Evolutionary conservation across 2,329 filamentous ascomycete species (phyloP), one percentile per base, ranked within the genome.

Genomic region (Trichoderma oligosporum): DNA sequence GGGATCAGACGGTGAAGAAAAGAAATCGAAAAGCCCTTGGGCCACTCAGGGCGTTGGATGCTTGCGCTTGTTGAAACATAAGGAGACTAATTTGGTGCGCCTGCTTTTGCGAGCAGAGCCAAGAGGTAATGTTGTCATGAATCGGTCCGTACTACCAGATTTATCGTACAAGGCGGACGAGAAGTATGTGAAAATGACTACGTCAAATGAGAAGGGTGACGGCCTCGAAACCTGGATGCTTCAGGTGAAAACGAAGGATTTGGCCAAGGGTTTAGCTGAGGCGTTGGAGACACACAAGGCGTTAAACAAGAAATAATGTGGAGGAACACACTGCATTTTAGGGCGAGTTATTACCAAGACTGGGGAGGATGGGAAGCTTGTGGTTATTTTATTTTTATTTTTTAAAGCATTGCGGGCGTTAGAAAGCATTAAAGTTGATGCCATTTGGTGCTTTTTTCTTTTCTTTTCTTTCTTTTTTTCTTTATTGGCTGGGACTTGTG

Each of bases 71-170:
- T 76, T 95, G 60, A 87, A 87, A 71, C 81, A 93, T 74, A 88
- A 89, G 69, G 78, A 79, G 14, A 89, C 84, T 0, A 83, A 82
- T 18, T 78, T 80, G 25, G 81, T 85, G 4, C 83, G 90, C 38
- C 74, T 94, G 44, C 73, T 95, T 18, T 74, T 92, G 61, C 84
- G 90, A 48, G 83, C 83, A n/a, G 87, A 91, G 62, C 88, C 89
- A 0, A 81, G 85, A 61, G 90, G 90, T 14, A 82, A 87, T 36
- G 77, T 93, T 45, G 81, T 87, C 3, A 74, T 95, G 65, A 95
- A 95, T 73, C 82, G 86, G 63, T 71, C 77, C 18, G 71, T 92
- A 47, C 71, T 89, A 31, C 74, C 82, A 2, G 75, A 79, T n/a
- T 72, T 85, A 52, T 76, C 77, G 4, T 92, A 91, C 74, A 82